Evolutionary conservation across 2,329 filamentous ascomycete genomes (phyloP).

Genomic region (Diaporthe humulicola): DNA sequence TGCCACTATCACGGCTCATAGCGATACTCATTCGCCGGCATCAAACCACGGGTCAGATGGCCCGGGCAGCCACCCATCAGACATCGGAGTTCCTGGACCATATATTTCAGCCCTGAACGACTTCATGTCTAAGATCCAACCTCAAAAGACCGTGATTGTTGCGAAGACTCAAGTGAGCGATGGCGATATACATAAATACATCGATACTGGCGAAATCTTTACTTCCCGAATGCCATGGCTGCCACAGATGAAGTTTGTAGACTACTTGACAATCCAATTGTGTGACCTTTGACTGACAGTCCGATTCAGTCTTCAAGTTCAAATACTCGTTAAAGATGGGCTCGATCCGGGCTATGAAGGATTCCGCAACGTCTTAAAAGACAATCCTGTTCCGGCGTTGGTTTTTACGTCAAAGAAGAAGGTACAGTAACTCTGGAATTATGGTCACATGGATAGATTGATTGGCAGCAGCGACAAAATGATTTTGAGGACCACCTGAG

Average conservation of each 20-base stretch:
- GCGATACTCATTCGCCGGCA: not conserved
- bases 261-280: not conserved
- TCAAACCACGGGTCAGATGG: not conserved
- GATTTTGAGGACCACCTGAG: not conserved
- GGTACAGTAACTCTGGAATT: not conserved
- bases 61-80: not conserved
- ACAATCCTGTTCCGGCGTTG: not conserved
- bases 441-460: not conserved
- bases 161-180: not conserved
- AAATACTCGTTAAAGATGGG: not conserved
- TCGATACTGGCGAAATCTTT: not conserved
- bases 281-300: not conserved
- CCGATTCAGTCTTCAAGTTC: not conserved
- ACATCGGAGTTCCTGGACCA: not conserved
- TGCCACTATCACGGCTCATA: not conserved
- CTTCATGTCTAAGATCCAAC: not conserved
- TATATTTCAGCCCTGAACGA: not conserved
- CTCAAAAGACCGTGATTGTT: not conserved
- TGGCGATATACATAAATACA: not conserved
- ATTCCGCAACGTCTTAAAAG: not conserved
- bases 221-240: not conserved
- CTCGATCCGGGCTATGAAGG: not conserved
- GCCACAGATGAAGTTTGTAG: not conserved
- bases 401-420: not conserved
- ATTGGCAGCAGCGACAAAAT: not conserved